phyloP scores from a whole-genome alignment of 306 rosid genomes.

The Lotus japonicus region DNA sequence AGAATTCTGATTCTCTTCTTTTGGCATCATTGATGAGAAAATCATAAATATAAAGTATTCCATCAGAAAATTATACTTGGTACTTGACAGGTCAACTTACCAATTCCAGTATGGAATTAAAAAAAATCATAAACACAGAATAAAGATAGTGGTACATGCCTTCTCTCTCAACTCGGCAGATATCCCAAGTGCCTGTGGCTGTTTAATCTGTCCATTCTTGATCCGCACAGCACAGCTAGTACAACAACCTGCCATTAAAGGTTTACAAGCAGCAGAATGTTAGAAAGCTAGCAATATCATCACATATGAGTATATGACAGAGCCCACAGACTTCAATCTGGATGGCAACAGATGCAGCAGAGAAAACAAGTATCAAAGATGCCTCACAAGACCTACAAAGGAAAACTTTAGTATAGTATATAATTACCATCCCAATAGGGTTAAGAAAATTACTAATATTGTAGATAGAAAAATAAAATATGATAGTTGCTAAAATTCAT shows the following conservation, averaged over 20 bases:
- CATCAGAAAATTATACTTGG: not conserved
- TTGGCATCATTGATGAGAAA: not conserved
- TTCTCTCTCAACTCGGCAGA: constrained; percentile 83
- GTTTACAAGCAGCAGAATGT: not conserved
- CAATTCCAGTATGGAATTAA: not conserved
- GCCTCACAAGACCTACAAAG: not conserved
- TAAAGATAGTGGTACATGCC: constrained; percentile 30
- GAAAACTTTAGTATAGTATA: not conserved
- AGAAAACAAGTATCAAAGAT: not conserved
- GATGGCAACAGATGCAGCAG: not conserved
- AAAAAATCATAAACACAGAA: not conserved
- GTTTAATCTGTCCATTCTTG: constrained; percentile 80
- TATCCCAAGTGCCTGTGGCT: constrained; percentile 95
- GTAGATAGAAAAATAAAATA: not conserved
- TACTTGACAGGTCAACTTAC: constrained; percentile 3
- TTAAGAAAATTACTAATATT: not conserved
- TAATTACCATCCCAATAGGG: constrained; percentile 1
- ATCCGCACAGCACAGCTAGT: constrained; percentile 97
- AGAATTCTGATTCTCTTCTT: not conserved
- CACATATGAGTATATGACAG: constrained; percentile 16
- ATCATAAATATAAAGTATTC: not conserved
- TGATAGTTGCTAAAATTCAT: not conserved
- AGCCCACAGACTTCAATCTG: not conserved
- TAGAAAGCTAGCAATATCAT: constrained; percentile 4
- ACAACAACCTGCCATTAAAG: constrained; percentile 74